Conservation (phyloP, 2,329 filamentous ascomycete species). For the Phialophora chinensis region DNA sequence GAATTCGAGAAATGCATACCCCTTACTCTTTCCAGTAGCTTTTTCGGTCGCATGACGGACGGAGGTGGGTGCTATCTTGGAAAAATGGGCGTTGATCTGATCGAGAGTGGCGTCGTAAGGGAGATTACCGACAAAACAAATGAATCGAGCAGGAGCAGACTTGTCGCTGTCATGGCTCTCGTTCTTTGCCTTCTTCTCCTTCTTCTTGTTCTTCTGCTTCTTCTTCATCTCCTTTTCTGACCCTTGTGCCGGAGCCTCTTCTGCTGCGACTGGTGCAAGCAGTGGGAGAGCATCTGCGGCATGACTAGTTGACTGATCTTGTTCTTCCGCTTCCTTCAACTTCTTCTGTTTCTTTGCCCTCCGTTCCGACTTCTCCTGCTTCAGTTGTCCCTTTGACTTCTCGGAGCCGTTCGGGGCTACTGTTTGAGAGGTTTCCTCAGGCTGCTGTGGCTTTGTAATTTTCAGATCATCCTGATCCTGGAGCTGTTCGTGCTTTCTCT, state of each 20-base stretch:
- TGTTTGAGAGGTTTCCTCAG: conserved; percentile 13
- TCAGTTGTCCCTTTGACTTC: conserved; percentile 31
- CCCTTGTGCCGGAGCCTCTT: neutral
- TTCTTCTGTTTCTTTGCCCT: conserved; percentile 37
- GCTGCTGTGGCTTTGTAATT: conserved; percentile 8
- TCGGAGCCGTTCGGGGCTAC: neutral
- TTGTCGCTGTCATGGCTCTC: conserved; percentile 24
- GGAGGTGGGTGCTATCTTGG: conserved; percentile 70
- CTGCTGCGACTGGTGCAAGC: neutral
- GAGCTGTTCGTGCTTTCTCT: conserved; percentile 32
- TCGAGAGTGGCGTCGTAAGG: conserved; percentile 79
- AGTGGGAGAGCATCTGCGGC: neutral
- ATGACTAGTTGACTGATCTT: neutral
- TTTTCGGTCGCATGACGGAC: conserved; percentile 77
- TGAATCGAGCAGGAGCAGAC: conserved; percentile 61
- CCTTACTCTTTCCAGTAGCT: conserved; percentile 68
- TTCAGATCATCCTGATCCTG: conserved; percentile 19
- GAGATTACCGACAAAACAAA: conserved; percentile 86
- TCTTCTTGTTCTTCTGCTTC: conserved; percentile 44
- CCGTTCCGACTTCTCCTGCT: conserved; percentile 38
- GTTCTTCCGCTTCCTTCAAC: conserved; percentile 15
- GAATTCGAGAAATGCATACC: conserved; percentile 90
- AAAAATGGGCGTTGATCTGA: conserved; percentile 76
- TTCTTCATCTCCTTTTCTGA: conserved; percentile 40
- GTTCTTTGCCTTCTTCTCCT: conserved; percentile 39